Conservation (phyloP, 2,329 filamentous ascomycete species). For the Neodidymelliopsis sp. region DNA sequence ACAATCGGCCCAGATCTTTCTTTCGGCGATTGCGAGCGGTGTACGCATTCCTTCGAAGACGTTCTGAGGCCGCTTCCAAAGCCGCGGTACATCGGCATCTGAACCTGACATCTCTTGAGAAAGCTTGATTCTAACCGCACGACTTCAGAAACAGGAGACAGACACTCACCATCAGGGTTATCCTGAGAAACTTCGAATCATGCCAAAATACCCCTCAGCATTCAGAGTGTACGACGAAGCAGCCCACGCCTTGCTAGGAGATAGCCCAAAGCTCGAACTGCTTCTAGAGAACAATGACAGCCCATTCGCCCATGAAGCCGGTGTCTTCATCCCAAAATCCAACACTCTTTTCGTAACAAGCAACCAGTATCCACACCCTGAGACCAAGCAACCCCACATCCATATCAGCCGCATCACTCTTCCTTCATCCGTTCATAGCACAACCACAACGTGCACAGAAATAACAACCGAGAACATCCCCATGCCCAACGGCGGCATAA, state of each 20-base stretch:
- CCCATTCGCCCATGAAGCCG: constrained; percentile 63
- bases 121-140: not conserved
- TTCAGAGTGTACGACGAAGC: constrained; percentile 17
- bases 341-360: constrained; percentile 51
- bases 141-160: no score
- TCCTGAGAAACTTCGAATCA: not conserved
- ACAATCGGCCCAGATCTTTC: constrained; percentile 3
- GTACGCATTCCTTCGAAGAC: not conserved
- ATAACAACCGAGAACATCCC: constrained; percentile 15
- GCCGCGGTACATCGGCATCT: constrained; percentile 12
- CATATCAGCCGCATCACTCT: constrained; percentile 24
- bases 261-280: constrained; percentile 17
- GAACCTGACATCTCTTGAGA: not conserved
- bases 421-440: constrained; percentile 7
- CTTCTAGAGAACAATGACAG: constrained; percentile 66
- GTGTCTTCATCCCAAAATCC: constrained; percentile 45
- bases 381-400: constrained; percentile 27
- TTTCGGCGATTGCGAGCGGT: constrained; percentile 11
- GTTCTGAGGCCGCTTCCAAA: constrained; percentile 1
- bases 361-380: constrained; percentile 37
- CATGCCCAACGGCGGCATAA: constrained; percentile 40
- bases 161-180: no score
- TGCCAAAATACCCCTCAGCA: constrained; percentile 8
- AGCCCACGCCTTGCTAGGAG: constrained; percentile 17
- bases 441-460: constrained; percentile 5